Evolutionary conservation across 2,329 filamentous ascomycete genomes (phyloP).

Genomic region (Aspergillus persii): DNA sequence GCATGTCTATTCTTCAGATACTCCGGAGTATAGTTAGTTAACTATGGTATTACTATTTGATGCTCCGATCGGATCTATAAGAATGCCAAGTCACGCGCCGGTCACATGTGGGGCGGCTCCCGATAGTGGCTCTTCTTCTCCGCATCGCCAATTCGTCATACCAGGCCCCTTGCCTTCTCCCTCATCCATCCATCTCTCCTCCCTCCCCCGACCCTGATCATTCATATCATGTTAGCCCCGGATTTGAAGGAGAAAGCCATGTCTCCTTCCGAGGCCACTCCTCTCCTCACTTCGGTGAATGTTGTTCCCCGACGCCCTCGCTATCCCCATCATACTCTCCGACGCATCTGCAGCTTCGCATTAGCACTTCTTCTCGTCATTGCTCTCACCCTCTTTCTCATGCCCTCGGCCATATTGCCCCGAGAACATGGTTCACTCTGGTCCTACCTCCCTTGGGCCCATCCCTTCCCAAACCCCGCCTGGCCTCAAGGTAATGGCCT

Average conservation of each 20-base stretch:
- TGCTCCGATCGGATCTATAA: too few relatives aligned
- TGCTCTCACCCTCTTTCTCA: constrained; percentile 41
- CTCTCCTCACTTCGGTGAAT: constrained; percentile 39
- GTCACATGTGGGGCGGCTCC: neutral
- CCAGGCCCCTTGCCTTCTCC: neutral
- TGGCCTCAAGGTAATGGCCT: constrained; percentile 49
- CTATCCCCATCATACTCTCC: constrained; percentile 44
- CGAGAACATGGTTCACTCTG: constrained; percentile 37
- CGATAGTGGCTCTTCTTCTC: neutral
- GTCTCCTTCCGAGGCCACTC: constrained; percentile 40
- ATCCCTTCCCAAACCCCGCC: constrained; percentile 35
- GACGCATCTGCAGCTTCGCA: constrained; percentile 41
- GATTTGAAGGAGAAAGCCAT: constrained; percentile 39
- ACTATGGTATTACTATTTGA: too few relatives aligned
- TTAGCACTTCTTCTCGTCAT: constrained; percentile 40
- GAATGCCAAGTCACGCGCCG: neutral
- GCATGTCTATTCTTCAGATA: too few relatives aligned
- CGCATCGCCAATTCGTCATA: neutral
- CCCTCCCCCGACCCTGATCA: neutral
- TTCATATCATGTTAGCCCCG: neutral
- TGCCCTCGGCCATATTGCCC: constrained; percentile 40
- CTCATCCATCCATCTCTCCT: neutral
- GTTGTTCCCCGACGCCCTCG: constrained; percentile 40
- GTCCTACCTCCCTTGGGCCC: constrained; percentile 41
- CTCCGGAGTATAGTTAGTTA: too few relatives aligned